Evolutionary conservation across 2,329 filamentous ascomycete genomes (phyloP).

Genomic region (Neurospora sp.): DNA sequence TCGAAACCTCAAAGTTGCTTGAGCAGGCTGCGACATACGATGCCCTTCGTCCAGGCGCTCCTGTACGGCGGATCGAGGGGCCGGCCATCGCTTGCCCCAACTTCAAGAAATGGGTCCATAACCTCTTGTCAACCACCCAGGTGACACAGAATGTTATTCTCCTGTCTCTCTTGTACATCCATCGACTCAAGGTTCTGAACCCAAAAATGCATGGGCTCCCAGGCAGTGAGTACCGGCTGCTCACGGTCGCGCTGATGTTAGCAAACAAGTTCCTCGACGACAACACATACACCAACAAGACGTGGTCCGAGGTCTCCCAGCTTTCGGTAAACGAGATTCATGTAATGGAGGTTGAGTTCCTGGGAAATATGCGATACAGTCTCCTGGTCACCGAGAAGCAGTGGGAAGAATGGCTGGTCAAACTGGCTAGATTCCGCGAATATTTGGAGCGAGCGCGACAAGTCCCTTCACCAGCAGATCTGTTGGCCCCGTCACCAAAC

Average conservation of each 20-base stretch:
- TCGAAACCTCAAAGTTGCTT: slow-evolving; percentile 75
- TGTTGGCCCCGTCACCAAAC: slow-evolving; percentile 31
- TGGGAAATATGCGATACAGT: slow-evolving; percentile 97
- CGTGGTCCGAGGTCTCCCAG: slow-evolving; percentile 94
- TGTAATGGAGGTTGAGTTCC: slow-evolving; percentile 99
- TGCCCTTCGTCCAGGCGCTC: slow-evolving; percentile 27
- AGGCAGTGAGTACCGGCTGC: slow-evolving; percentile 83
- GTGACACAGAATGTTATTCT: slow-evolving; percentile 94
- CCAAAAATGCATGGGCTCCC: slow-evolving; percentile 80
- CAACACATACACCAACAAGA: slow-evolving; percentile 99
- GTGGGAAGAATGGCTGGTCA: slow-evolving; percentile 80
- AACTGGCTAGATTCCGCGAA: slow-evolving; percentile 70
- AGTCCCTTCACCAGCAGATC: slow-evolving; percentile 28
- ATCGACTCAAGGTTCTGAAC: slow-evolving; percentile 83
- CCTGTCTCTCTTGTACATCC: slow-evolving; percentile 83
- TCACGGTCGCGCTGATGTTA: slow-evolving; percentile 94
- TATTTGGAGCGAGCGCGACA: slow-evolving; percentile 63
- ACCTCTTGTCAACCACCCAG: slow-evolving; percentile 84
- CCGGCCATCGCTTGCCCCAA: slow-evolving; percentile 68
- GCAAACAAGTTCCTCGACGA: slow-evolving; percentile 98
- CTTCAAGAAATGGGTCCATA: slow-evolving; percentile 90
- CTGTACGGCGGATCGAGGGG: slow-evolving; percentile 46
- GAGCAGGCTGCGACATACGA: slow-evolving; percentile 58
- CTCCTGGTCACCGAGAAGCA: slow-evolving; percentile 75
- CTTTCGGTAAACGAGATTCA: slow-evolving; percentile 93